Base-by-base conservation (phyloP, 2,329 filamentous ascomycete genomes). In the Exophiala dermatitidis region DNA sequence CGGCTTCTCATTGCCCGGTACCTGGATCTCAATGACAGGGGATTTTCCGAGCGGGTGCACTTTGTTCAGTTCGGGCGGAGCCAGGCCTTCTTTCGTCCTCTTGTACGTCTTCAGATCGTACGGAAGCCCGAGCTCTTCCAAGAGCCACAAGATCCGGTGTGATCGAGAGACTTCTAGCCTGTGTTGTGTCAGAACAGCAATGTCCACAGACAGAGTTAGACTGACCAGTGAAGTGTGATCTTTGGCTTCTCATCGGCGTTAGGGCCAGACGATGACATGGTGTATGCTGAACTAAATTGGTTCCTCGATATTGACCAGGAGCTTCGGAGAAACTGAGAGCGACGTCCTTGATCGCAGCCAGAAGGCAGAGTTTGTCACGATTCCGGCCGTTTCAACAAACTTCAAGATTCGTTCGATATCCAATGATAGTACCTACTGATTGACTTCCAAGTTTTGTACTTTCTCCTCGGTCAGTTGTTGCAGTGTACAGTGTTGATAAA, bases 11-110 rank as follows among this genome's bases (percentile, higher is more conserved):
- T 64, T 69, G 0, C 67, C 69, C 1, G 75, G 69, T 1, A 71
- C 68, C 57, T 81, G 73, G 62, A 96, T 74, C 5, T 79, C 80
- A 60, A 97, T 73, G 40, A 91, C 73, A 0, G 91, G 91, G 1
- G 88, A 90, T 68, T 95, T 95, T 57, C 91, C 91, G 3, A 96
- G 77, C 0, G 88, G 85, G 65, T 95, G 89, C 36, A 95, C 72
- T 59, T 88, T 77, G 65, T 86, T 84, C 43, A 96, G 78, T 64
- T 87, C 85, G 0, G 81, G 74, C 2, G 88, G 88, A 1, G 90
- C 90, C n/a, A 87, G 74, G 63, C 74, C 78, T 51, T 84, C 79
- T 53, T 70, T 64, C 37, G 68, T 67, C 36, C 90, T 84, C 68
- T 88, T 88, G 77, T 86, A 93, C 50, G 85, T 77, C 65, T 91